Conservation (phyloP, 345 rosid species). For the Gossypium sturtianum region DNA sequence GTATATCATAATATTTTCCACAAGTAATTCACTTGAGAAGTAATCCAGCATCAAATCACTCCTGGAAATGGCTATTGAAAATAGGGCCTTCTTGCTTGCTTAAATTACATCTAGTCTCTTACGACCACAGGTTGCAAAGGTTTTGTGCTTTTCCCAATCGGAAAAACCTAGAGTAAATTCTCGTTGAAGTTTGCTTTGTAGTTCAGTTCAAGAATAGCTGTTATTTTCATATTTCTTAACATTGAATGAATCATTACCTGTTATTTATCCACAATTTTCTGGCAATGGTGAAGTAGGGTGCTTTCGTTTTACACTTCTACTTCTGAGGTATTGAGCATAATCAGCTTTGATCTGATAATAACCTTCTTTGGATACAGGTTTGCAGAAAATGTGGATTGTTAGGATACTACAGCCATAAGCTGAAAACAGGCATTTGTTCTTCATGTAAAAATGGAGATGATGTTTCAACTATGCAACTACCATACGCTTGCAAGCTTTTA, state of each 20-base stretch:
- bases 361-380: constrained; percentile 42
- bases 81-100: neutral
- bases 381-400: constrained; percentile 81
- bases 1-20: neutral
- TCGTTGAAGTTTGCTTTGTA: neutral
- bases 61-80: neutral
- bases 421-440: constrained; percentile 68
- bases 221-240: neutral
- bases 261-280: neutral
- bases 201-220: neutral
- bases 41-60: neutral
- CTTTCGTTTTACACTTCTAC: neutral
- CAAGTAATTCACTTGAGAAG: neutral
- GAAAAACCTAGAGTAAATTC: neutral
- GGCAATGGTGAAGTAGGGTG: neutral
- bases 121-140: neutral
- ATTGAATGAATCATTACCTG: neutral
- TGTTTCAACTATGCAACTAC: constrained; percentile 75
- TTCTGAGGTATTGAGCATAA: neutral
- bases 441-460: constrained; percentile 75
- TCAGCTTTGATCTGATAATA: constrained; percentile 5
- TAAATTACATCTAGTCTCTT: neutral
- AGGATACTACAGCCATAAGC: constrained; percentile 80
- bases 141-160: neutral
- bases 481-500: constrained; percentile 94